Percentiles rank a stretch among this genome's conserved stretches.
Conservation (phyloP, 1,139 yeast species). For the Yarrowia galli region DNA sequence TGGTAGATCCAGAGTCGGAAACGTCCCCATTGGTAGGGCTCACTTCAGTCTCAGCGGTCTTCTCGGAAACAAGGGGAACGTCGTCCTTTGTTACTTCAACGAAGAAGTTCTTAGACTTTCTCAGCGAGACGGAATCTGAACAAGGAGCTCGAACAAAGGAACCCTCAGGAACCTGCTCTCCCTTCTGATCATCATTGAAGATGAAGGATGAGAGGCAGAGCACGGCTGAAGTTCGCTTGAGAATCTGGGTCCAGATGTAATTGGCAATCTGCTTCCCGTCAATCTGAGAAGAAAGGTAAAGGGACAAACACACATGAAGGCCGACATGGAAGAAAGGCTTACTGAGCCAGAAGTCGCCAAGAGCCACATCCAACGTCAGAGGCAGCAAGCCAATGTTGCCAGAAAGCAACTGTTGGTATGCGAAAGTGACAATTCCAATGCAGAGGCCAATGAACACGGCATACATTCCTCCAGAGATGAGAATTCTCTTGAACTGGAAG, state of each 20-base stretch:
- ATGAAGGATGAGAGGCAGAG: conserved; percentile 82
- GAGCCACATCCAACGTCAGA: conserved; percentile 1
- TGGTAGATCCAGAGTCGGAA: background rate
- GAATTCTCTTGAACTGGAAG: conserved; percentile 76
- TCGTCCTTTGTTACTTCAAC: conserved; percentile 86
- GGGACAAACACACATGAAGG: conserved; percentile 8
- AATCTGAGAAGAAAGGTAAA: conserved; percentile 43
- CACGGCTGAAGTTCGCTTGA: conserved; percentile 62
- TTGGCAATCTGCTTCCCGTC: conserved; percentile 45
- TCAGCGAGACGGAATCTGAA: conserved; percentile 69
- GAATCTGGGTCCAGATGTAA: conserved; percentile 68
- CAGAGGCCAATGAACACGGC: conserved; percentile 75
- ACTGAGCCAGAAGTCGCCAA: conserved; percentile 15
- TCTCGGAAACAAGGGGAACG: conserved; percentile 59
- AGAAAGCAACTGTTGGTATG: conserved; percentile 46
- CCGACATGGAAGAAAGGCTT: conserved; percentile 40
- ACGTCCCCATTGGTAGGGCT: background rate
- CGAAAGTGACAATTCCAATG: conserved; percentile 71
- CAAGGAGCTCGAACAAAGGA: conserved; percentile 84
- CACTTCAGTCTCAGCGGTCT: conserved; percentile 53
- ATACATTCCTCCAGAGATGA: conserved; percentile 78
- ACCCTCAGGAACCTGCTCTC: conserved; percentile 73
- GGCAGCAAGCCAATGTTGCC: conserved; percentile 17
- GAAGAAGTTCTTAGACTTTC: conserved; percentile 68
- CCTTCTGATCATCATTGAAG: conserved; percentile 77